Evolutionary conservation across 1,284 basidiomycete species (phyloP).

Genomic region (Marasmius tenuissimus): DNA sequence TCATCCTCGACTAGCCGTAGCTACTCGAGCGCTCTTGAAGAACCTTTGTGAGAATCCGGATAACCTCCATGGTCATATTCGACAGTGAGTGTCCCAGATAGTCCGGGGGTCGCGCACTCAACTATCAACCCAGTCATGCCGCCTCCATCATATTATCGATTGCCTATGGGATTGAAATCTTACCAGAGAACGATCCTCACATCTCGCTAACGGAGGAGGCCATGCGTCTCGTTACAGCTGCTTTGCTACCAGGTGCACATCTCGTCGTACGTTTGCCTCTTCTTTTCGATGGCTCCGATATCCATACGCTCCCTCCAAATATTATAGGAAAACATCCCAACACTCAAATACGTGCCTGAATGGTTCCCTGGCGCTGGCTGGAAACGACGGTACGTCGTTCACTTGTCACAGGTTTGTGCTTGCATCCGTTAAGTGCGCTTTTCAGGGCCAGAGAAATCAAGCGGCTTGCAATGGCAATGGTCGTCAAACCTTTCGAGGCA

Average conservation of each 20-base stretch:
- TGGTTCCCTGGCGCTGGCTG: not conserved
- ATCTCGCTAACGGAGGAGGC: constrained; percentile 11
- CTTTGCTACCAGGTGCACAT: constrained; percentile 10
- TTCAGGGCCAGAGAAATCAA: not conserved
- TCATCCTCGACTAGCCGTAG: too few relatives aligned
- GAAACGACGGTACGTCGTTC: not conserved
- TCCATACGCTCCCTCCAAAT: too few relatives aligned
- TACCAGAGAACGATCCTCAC: constrained; percentile 11
- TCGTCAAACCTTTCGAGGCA: not conserved
- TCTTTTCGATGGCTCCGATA: too few relatives aligned
- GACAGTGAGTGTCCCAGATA: not conserved
- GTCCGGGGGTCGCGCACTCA: not conserved
- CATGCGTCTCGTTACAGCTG: constrained; percentile 3
- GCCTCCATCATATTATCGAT: constrained; percentile 6
- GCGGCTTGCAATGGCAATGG: not conserved
- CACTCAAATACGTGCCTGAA: constrained; percentile 19
- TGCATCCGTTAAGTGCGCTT: not conserved
- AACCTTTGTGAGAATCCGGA: too few relatives aligned
- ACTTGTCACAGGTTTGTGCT: not conserved
- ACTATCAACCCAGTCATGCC: not conserved
- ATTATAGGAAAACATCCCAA: constrained; percentile 1
- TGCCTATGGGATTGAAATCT: constrained; percentile 13
- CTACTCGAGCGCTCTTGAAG: too few relatives aligned
- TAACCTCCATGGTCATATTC: not conserved
- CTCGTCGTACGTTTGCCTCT: constrained; percentile 1